A percentile compares a stretch with the other conserved stretches of the same genome.
Conservation (phyloP, 768 basidiomycete species). For the Sarcodon sp. region DNA sequence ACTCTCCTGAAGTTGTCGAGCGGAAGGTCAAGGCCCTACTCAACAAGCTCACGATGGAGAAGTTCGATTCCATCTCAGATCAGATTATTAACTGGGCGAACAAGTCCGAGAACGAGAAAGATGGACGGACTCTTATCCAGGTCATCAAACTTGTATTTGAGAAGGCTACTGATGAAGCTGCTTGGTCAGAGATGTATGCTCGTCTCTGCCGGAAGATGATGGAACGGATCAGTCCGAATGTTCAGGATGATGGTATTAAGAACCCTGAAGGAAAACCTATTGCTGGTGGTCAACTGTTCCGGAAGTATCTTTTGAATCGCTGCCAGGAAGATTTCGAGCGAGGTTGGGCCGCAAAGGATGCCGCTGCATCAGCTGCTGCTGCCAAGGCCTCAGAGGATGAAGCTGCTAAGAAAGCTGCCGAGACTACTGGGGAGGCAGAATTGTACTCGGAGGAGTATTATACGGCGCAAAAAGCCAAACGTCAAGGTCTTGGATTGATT, state of each 20-base stretch:
- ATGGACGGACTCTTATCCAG: conserved; percentile 88
- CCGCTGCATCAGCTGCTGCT: conserved; percentile 76
- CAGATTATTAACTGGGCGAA: conserved; percentile 96
- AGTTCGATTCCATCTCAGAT: conserved; percentile 89
- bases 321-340: conserved; percentile 98
- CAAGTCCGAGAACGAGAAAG: conserved; percentile 83
- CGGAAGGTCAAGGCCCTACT: conserved; percentile 86
- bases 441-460: conserved; percentile 88
- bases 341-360: conserved; percentile 85
- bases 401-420: conserved; percentile 58
- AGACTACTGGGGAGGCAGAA: conserved; percentile 45
- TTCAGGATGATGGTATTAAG: conserved; percentile 81
- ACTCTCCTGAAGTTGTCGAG: conserved; percentile 79
- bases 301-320: conserved; percentile 91
- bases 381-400: conserved; percentile 79
- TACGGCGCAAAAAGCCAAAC: conserved; percentile 96
- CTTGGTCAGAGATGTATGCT: conserved; percentile 97
- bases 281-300: conserved; percentile 87
- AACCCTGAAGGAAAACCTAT: conserved; percentile 78
- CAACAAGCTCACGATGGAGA: conserved; percentile 95
- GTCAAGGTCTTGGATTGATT: conserved; percentile 92
- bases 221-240: conserved; percentile 80
- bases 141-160: conserved; percentile 96
- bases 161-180: conserved; percentile 93
- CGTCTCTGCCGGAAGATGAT: conserved; percentile 91